Percentiles rank a stretch among this genome's conserved stretches.
phyloP scores from a whole-genome alignment of 2,329 filamentous ascomycete genomes.

The Penicillium sp. region DNA sequence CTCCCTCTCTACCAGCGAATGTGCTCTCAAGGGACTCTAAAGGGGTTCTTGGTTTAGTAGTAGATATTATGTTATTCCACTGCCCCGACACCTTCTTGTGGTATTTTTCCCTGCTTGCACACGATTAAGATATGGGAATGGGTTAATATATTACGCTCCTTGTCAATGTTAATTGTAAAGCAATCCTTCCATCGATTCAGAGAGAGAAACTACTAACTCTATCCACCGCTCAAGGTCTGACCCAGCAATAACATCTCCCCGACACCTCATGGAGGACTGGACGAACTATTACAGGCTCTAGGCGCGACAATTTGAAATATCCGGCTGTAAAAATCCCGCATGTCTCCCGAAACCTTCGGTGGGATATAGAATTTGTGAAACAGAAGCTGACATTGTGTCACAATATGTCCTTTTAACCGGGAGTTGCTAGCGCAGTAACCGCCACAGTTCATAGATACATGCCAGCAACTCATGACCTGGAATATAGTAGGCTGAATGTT shows the following conservation, averaged over 20 bases:
- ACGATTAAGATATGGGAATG: too few species aligned
- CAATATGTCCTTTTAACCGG: not conserved
- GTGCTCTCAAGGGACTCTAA: too few species aligned
- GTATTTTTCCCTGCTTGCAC: not conserved
- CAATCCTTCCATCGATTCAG: not conserved
- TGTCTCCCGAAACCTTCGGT: slow-evolving; percentile 10
- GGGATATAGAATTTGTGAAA: slow-evolving; percentile 10
- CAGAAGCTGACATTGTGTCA: not conserved
- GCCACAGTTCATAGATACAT: slow-evolving; percentile 14
- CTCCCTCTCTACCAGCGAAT: not conserved
- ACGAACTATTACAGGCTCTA: not conserved
- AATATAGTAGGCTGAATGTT: not conserved
- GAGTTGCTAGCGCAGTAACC: slow-evolving; percentile 9
- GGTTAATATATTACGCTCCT: too few species aligned
- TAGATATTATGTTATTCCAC: not conserved
- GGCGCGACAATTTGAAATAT: not conserved
- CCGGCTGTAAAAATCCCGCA: not conserved
- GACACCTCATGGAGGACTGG: not conserved
- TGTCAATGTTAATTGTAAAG: not conserved
- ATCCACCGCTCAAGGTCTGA: not conserved
- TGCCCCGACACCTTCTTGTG: too few species aligned
- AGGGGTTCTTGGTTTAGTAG: not conserved
- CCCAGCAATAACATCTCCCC: not conserved
- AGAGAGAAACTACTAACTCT: not conserved
- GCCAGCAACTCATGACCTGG: slow-evolving; percentile 4